Evolutionary conservation across 352 stramenopile genomes (phyloP).

Genomic region (Phytophthora sojae): DNA sequence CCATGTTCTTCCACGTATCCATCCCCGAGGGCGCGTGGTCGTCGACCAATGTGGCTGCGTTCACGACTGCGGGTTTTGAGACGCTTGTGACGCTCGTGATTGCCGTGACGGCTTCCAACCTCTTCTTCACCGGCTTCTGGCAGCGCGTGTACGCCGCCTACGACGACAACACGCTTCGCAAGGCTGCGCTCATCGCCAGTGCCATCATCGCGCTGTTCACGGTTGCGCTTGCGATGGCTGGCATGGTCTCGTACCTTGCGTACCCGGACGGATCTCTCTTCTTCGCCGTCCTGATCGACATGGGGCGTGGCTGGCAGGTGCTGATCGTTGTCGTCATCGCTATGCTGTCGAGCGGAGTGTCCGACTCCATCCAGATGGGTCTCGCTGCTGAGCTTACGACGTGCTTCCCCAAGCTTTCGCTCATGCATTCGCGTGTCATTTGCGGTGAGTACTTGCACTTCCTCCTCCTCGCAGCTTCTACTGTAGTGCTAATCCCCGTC

Average conservation of each 20-base stretch:
- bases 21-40: slow-evolving; percentile 56
- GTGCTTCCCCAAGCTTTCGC: slow-evolving; percentile 62
- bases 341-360: slow-evolving; percentile 59
- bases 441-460: not conserved
- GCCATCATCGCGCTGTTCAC: slow-evolving; percentile 69
- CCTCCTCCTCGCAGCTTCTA: not conserved
- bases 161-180: slow-evolving; percentile 54
- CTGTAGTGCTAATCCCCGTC: not conserved
- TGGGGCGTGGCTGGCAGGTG: slow-evolving; percentile 66
- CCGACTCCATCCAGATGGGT: slow-evolving; percentile 74
- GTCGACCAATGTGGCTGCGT: slow-evolving; percentile 54
- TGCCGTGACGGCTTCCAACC: slow-evolving; percentile 60
- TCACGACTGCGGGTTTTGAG: slow-evolving; percentile 65
- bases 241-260: slow-evolving; percentile 65
- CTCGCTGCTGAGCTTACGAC: slow-evolving; percentile 74
- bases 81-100: slow-evolving; percentile 71
- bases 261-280: slow-evolving; percentile 62
- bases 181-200: slow-evolving; percentile 42
- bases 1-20: slow-evolving; percentile 55
- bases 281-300: slow-evolving; percentile 72
- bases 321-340: slow-evolving; percentile 66
- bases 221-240: slow-evolving; percentile 58
- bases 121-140: slow-evolving; percentile 83
- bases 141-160: slow-evolving; percentile 65
- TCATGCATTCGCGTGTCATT: slow-evolving; percentile 57